Conservation (phyloP, 192 early-diverging fungal genomes). For the Pilaira anomala region DNA sequence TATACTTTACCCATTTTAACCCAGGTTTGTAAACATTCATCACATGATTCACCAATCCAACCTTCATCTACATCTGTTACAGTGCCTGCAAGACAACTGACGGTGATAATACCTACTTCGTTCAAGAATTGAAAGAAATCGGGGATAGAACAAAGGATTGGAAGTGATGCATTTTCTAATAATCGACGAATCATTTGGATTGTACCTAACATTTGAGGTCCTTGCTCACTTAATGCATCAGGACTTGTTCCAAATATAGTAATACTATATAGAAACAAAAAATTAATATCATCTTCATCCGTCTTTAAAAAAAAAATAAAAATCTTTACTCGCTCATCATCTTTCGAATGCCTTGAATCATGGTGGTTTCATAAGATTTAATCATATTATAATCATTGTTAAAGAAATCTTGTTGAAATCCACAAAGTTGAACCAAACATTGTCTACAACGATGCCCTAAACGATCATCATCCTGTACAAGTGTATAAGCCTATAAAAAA, state of each 20-base stretch:
- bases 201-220: slow-evolving; percentile 43
- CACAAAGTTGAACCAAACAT: slow-evolving; percentile 63
- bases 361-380: slow-evolving; percentile 49
- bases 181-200: slow-evolving; percentile 56
- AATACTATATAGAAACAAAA: slow-evolving; percentile 23
- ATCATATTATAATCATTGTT: slow-evolving; percentile 35
- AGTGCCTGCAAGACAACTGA: slow-evolving; percentile 45
- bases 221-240: slow-evolving; percentile 34
- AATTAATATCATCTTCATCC: too few species aligned
- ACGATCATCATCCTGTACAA: slow-evolving; percentile 46
- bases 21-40: slow-evolving; percentile 62
- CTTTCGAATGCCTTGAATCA: slow-evolving; percentile 52
- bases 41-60: slow-evolving; percentile 57
- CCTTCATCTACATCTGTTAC: slow-evolving; percentile 42
- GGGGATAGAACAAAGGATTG: slow-evolving; percentile 46
- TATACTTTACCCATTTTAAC: slow-evolving; percentile 48
- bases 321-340: slow-evolving; percentile 52
- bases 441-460: slow-evolving; percentile 51
- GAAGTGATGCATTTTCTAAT: slow-evolving; percentile 49
- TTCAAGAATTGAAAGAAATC: slow-evolving; percentile 58
- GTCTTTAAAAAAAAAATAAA: background rate
- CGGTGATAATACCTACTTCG: slow-evolving; percentile 52
- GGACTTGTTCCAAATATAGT: slow-evolving; percentile 25
- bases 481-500: slow-evolving; percentile 36
- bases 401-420: slow-evolving; percentile 58